These are phyloP conservation scores for Holtermannia corniformis DNA, from an alignment of 768 basidiomycete genomes.

Conservation along the genomic window DNA sequence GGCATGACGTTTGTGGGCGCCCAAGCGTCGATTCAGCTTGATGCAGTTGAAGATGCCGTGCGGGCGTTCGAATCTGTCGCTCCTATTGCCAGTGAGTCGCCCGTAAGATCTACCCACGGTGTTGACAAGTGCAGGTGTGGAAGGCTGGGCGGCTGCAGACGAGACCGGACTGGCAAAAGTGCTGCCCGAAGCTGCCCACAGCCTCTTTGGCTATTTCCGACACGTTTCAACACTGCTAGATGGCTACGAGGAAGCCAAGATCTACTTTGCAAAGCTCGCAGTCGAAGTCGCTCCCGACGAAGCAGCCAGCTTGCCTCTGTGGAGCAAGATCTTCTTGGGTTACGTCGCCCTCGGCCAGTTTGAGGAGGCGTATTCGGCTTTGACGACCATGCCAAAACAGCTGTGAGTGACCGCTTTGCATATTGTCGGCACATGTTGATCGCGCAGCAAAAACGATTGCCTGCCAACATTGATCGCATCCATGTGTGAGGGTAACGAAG, in stretches of 20 bases:
- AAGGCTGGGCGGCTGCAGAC: constrained; percentile 1
- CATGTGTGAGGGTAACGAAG: constrained; percentile 84
- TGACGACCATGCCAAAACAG: constrained; percentile 64
- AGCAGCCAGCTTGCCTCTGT: constrained; percentile 57
- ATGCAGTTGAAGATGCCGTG: constrained; percentile 64
- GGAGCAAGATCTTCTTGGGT: constrained; percentile 68
- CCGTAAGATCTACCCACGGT: not conserved
- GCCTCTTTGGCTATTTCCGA: constrained; percentile 52
- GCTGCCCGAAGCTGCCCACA: not conserved
- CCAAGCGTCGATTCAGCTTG: constrained; percentile 56
- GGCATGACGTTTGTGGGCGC: constrained; percentile 65
- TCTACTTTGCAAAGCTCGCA: constrained; percentile 67
- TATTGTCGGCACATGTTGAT: not conserved
- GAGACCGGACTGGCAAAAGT: constrained; percentile 3
- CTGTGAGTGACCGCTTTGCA: constrained; percentile 52
- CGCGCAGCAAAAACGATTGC: constrained; percentile 65
- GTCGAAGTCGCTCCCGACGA: constrained; percentile 56
- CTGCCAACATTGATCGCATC: constrained; percentile 71
- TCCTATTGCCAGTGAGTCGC: constrained; percentile 59
- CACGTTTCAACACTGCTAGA: constrained; percentile 71
- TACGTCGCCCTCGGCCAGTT: constrained; percentile 62
- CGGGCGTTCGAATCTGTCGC: constrained; percentile 63
- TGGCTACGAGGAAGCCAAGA: constrained; percentile 53
- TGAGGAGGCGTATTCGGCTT: constrained; percentile 75
- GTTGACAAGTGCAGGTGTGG: not conserved